Conservation (phyloP, 2,329 filamentous ascomycete genomes). For the Cyanodermella asteris region DNA sequence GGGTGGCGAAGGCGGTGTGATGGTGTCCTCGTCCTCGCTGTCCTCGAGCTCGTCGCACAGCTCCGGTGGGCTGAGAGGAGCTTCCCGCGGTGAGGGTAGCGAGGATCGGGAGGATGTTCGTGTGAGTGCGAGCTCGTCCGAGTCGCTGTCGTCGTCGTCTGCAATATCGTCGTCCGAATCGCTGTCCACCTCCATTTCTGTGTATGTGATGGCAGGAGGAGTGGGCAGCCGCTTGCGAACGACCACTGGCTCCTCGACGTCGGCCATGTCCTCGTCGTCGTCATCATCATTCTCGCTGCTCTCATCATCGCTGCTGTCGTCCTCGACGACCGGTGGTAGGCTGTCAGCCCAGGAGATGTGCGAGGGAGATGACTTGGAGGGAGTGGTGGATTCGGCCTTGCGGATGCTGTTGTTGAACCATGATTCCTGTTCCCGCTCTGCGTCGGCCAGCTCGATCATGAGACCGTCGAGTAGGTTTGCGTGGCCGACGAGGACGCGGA, state of each 20-base stretch:
- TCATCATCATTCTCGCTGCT: constrained; percentile 30
- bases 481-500: constrained; percentile 85
- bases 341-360: constrained; percentile 78
- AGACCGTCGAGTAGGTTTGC: constrained; percentile 93
- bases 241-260: constrained; percentile 17
- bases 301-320: constrained; percentile 45
- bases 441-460: constrained; percentile 79
- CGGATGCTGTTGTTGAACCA: constrained; percentile 96
- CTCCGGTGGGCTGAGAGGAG: no score
- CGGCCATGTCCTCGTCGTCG: constrained; percentile 30
- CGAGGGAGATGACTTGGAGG: constrained; percentile 31
- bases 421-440: constrained; percentile 83
- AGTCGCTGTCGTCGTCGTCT: constrained; percentile 39
- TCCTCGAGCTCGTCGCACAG: no score
- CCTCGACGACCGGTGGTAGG: constrained; percentile 41
- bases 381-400: no score
- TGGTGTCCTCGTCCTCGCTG: no score
- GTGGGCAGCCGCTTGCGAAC: constrained; percentile 6
- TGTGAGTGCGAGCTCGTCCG: constrained; percentile 41
- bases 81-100: no score
- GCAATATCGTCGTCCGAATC: constrained; percentile 28
- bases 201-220: constrained; percentile 11
- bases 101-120: constrained; percentile 49
- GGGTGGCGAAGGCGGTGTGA: no score
- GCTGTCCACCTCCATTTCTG: constrained; percentile 27